Conservation (phyloP, 192 early-diverging fungal genomes). For the Podila epigama region DNA sequence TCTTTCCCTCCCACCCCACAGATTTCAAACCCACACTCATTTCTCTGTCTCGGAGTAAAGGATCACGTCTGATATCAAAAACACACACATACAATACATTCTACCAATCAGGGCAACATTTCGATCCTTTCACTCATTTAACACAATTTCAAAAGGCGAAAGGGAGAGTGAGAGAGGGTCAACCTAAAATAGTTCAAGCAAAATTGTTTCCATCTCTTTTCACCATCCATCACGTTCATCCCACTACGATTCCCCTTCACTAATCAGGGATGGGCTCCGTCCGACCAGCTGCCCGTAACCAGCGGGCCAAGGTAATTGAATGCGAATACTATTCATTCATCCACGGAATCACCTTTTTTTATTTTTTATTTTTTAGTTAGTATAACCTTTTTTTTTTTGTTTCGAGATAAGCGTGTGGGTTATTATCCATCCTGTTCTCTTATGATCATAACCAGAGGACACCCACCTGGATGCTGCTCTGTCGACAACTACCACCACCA, state of each 20-base stretch:
- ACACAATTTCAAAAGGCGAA: no score
- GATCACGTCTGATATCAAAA: no score
- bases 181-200: neutral
- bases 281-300: constrained; percentile 37
- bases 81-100: no score
- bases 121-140: neutral
- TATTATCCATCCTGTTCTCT: no score
- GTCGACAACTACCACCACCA: no score
- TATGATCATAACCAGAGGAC: no score
- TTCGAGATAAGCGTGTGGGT: no score
- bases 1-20: neutral
- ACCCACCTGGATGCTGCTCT: no score
- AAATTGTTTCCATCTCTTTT: neutral
- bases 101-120: no score
- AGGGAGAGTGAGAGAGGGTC: no score
- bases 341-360: neutral
- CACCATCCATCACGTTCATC: neutral
- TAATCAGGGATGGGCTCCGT: constrained; percentile 31
- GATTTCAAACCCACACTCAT: neutral
- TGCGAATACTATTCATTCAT: neutral
- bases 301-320: constrained; percentile 39
- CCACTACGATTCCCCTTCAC: no score
- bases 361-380: neutral
- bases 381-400: neutral
- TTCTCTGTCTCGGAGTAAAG: neutral